A percentile compares a stretch with the other conserved stretches of the same genome.
phyloP scores from a whole-genome alignment of 305 asterid genomes.

The Plantago rigida region DNA sequence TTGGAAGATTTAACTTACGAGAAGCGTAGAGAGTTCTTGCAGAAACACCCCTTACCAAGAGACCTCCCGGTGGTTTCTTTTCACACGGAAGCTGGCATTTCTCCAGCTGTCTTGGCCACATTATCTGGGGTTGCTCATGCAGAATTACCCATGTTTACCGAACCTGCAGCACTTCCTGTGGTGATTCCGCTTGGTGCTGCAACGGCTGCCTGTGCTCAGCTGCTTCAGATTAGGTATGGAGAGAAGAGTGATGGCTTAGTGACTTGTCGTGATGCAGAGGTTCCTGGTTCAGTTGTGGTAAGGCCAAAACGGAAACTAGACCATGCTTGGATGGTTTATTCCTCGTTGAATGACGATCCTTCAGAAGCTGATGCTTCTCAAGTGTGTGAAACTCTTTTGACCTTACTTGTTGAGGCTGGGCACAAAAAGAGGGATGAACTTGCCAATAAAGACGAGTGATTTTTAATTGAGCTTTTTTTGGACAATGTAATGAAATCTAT shows the following conservation, averaged over 20 bases:
- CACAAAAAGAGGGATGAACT: constrained; percentile 35
- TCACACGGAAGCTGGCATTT: constrained; percentile 81
- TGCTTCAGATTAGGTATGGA: constrained; percentile 75
- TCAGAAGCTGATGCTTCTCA: constrained; percentile 72
- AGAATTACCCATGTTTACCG: constrained; percentile 53
- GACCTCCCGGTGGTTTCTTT: constrained; percentile 79
- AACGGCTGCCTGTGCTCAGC: constrained; percentile 92
- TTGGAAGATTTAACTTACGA: constrained; percentile 80
- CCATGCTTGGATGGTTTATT: constrained; percentile 97
- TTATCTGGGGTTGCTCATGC: constrained; percentile 88
- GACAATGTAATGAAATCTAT: background rate
- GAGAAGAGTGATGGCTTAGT: constrained; percentile 92
- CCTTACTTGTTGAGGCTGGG: constrained; percentile 62
- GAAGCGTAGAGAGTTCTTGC: constrained; percentile 64
- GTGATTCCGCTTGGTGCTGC: constrained; percentile 88
- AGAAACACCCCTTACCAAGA: constrained; percentile 51
- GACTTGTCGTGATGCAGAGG: constrained; percentile 90
- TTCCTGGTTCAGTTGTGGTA: constrained; percentile 78
- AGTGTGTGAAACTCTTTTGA: constrained; percentile 81
- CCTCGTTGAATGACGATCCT: constrained; percentile 63
- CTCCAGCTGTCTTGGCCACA: constrained; percentile 83
- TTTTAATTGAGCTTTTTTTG: background rate
- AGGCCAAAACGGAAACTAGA: constrained; percentile 70
- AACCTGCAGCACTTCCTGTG: constrained; percentile 58
- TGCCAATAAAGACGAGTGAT: constrained; percentile 45